Percentiles rank a stretch among this genome's conserved stretches.
phyloP scores from a whole-genome alignment of 257 asterid genomes.

The Gynochthodes officinalis region DNA sequence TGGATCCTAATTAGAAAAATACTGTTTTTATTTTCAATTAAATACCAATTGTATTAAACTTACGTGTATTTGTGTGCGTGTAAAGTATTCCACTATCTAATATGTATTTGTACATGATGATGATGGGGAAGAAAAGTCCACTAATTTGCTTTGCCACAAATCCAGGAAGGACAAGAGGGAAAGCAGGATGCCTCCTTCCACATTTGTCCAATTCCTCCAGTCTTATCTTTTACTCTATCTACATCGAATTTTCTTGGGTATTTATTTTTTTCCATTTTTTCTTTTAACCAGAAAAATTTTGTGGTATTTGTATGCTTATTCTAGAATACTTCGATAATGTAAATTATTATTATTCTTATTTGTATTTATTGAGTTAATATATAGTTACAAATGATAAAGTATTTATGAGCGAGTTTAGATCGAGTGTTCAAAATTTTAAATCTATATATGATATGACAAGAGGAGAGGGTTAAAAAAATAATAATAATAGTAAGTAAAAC shows the following conservation, averaged over 20 bases:
- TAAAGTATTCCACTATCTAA: not conserved
- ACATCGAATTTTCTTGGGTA: not conserved
- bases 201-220: constrained; percentile 34
- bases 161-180: constrained; percentile 33
- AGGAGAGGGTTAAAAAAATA: no score
- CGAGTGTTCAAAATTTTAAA: no score
- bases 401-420: no score
- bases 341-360: no score
- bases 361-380: no score
- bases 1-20: not conserved
- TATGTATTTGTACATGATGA: constrained; percentile 5
- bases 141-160: constrained; percentile 34
- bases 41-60: no score
- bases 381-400: no score
- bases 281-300: not conserved
- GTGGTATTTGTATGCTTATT: not conserved
- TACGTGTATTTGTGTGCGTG: no score
- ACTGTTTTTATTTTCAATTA: not conserved
- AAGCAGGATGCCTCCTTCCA: constrained; percentile 33
- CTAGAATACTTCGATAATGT: no score
- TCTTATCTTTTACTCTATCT: constrained; percentile 20
- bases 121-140: constrained; percentile 4
- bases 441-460: no score
- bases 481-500: no score
- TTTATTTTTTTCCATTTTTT: not conserved